Evolutionary conservation across 2,329 filamentous ascomycete species (phyloP), one percentile per base, ranked within the genome.

Genomic region (Aspergillus unguis): DNA sequence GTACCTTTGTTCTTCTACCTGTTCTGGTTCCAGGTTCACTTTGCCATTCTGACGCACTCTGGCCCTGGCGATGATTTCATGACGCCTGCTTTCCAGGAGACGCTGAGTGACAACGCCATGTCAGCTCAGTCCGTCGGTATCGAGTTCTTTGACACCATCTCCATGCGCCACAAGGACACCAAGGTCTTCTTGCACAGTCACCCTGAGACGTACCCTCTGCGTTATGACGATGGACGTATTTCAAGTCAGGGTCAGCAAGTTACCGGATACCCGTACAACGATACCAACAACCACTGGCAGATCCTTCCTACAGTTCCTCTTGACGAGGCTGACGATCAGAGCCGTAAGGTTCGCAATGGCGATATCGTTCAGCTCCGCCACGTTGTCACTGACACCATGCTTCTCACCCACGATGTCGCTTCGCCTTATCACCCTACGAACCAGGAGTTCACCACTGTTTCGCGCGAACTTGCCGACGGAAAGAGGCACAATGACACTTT

Each of bases 21-120:
- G 43, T 97, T 99, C 81, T 99, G 94, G 94, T 99, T 99, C 85
- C 94, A 99, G 80, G 92, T 99, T 29, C 94, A 99, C 76, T 99
- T 99, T 72, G 81, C 90, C 41, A 90, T 99, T 64, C 81, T 99
- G 57, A 87, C 77, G 60, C 83, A 86, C 55, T 97, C 94, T 48
- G 94, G 94, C 33, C 92, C 94, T 41, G 94, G 94, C 49, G 94
- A 99, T 68, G 92, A 97, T 67, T 99, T 99, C 76, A 99, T 99
- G 94, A 91, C 88, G 3, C 94, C 94, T 1, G 90, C 94, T 67
- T 99, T 99, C 78, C 94, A 99, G 76, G 92, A 96, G 76, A 97
- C 94, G 1, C 79, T 99, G 58, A 91, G 88, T 66, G 92, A 99
- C 77, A 99, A 99, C 68, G 76, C 87, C 56, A 94, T 99, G 90